A percentile compares a stretch with the other conserved stretches of the same genome.
phyloP scores from a whole-genome alignment of 2,329 filamentous ascomycete genomes.

The Diaporthe nobilis region DNA sequence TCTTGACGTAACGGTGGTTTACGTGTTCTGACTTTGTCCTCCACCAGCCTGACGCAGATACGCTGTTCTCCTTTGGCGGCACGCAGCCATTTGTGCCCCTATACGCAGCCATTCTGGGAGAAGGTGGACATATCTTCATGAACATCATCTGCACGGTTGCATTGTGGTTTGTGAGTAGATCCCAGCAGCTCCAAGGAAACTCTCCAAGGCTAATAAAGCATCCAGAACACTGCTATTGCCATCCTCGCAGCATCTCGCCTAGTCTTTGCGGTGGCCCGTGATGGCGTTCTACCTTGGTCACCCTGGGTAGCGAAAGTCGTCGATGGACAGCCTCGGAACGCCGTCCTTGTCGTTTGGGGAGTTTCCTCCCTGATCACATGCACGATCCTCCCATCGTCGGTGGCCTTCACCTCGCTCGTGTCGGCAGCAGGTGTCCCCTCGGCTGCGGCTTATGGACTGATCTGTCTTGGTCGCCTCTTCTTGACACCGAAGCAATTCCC shows the following conservation, averaged over 20 bases:
- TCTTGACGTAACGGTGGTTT: too few species aligned
- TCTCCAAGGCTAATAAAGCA: neutral
- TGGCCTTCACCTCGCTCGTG: slow-evolving; percentile 68
- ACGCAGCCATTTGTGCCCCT: slow-evolving; percentile 72
- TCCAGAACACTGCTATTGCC: slow-evolving; percentile 70
- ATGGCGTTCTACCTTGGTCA: slow-evolving; percentile 72
- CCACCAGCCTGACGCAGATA: slow-evolving; percentile 64
- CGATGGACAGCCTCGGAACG: slow-evolving; percentile 71
- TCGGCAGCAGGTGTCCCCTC: slow-evolving; percentile 67
- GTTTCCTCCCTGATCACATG: slow-evolving; percentile 69
- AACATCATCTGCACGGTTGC: slow-evolving; percentile 68
- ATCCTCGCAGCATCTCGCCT: slow-evolving; percentile 72
- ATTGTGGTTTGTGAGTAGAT: slow-evolving; percentile 62
- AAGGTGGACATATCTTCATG: slow-evolving; percentile 72
- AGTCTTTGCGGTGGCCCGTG: slow-evolving; percentile 73
- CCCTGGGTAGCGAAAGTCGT: slow-evolving; percentile 69
- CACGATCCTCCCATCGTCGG: slow-evolving; percentile 69
- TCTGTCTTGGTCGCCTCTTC: slow-evolving; percentile 62
- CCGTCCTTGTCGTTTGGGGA: slow-evolving; percentile 70
- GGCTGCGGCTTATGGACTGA: slow-evolving; percentile 65
- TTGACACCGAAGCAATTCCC: slow-evolving; percentile 63
- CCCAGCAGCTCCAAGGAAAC: neutral
- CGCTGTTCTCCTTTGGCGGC: slow-evolving; percentile 66
- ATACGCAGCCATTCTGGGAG: slow-evolving; percentile 69
- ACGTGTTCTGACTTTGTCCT: neutral